These are phyloP conservation scores for Cercospora canescens DNA, from an alignment of 2,329 filamentous ascomycete species.

Conservation along the genomic window DNA sequence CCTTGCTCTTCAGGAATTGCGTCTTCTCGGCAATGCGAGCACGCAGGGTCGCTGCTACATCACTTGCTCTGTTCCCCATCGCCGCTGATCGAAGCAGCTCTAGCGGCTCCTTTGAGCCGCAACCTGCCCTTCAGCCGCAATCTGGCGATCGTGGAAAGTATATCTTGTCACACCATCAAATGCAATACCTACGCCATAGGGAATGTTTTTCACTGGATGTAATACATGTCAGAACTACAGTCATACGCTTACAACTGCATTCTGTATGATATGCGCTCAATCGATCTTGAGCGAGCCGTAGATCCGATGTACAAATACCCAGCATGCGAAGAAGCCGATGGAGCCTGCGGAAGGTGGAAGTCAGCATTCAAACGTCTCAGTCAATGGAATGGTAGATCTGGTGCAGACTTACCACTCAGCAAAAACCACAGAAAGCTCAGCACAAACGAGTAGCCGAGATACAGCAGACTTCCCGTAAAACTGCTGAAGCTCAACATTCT, in stretches of 20 bases:
- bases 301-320: constrained; percentile 91
- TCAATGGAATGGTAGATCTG: not conserved
- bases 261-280: constrained; percentile 44
- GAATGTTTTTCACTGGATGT: not conserved
- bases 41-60: not conserved
- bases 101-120: not conserved
- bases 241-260: not conserved
- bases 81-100: not conserved
- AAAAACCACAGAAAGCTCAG: constrained; percentile 92
- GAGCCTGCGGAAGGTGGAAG: constrained; percentile 61
- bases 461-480: constrained; percentile 83
- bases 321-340: constrained; percentile 93
- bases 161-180: not conserved
- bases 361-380: constrained; percentile 17
- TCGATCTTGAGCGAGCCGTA: constrained; percentile 99
- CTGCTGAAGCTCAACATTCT: constrained; percentile 84
- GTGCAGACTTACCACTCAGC: constrained; percentile 72
- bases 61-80: not conserved
- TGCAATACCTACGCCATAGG: not conserved
- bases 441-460: constrained; percentile 87
- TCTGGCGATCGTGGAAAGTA: not conserved
- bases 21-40: not conserved
- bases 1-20: not conserved
- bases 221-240: not conserved
- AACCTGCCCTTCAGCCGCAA: not conserved